Base-by-base conservation (phyloP, 495 filamentous ascomycete species). In the Aspergillus coremiiformis region DNA sequence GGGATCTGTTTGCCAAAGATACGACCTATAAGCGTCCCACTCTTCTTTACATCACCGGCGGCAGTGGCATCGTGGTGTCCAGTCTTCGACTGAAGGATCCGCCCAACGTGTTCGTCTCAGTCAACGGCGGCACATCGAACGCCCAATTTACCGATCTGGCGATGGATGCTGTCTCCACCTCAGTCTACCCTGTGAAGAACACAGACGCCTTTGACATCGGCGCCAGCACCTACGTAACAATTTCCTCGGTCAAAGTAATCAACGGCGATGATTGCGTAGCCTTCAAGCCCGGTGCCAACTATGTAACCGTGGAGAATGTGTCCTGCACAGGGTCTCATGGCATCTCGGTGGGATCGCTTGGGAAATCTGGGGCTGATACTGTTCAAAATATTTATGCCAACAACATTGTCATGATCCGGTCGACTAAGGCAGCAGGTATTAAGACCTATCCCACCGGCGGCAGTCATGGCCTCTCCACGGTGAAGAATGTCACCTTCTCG, bases 241-340 rank as follows among this genome's bases (percentile, higher is more conserved):
- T 76, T 41, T 55, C 53, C 15, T 55, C 61, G 39, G 60, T 66
- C 11, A 57, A 56, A 1, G 65, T 76, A n/a, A 61, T 52, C 19
- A 76, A 76, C 48, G 62, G 74, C 42, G 73, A 77, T 35, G 71
- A 74, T 63, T 77, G 72, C 32, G 65, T 77, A 10, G 73, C 72
- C 0, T 72, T 77, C 44, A 75, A 75, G 37, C 66, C 71, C 0
- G 69, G 70, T 11, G 60, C 66, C 2, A 63, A 72, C 44, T 64
- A 66, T 30, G 60, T 73, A 11, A 71, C 65, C 0, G 68, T 72
- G 3, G 62, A 52, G 1, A 53, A 60, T 19, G 65, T 72, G 6
- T 65, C 62, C 24, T 75, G 71, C 54, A 70, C 57, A n/a, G 71
- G 71, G 7, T 69, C 66, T 8, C 71, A 75, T 42, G 72, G 72